phyloP scores from a whole-genome alignment of 768 basidiomycete species.

The Clavaria fumosa region DNA sequence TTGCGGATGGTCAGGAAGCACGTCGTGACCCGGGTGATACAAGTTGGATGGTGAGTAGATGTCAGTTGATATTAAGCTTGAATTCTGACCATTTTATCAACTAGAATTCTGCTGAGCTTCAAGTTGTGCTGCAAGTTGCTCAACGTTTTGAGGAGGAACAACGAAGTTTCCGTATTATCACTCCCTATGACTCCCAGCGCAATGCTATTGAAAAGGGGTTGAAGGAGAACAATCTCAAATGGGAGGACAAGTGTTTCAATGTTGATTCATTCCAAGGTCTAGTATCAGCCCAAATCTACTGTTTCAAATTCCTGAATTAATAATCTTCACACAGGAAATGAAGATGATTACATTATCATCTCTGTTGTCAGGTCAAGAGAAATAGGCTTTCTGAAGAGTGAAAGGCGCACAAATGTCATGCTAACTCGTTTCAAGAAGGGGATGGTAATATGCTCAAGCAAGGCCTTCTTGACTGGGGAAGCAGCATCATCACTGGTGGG shows the following conservation, averaged over 20 bases:
- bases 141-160: conserved; percentile 33
- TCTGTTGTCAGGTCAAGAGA: conserved; percentile 44
- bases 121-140: conserved; percentile 42
- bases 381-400: conserved; percentile 52
- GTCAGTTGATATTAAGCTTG: conserved; percentile 17
- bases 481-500: conserved; percentile 36
- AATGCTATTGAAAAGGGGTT: conserved; percentile 40
- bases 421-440: conserved; percentile 63
- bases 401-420: conserved; percentile 76
- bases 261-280: conserved; percentile 78
- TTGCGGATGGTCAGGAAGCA: conserved; percentile 23
- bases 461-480: conserved; percentile 39
- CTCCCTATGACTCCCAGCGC: conserved; percentile 69
- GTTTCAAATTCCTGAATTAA: no score
- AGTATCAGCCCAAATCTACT: no score
- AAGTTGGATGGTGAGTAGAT: conserved; percentile 7
- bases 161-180: conserved; percentile 50
- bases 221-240: conserved; percentile 32
- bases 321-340: conserved; percentile 79
- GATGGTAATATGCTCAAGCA: conserved; percentile 61
- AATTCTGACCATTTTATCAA: conserved; percentile 1
- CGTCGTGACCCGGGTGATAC: conserved; percentile 7
- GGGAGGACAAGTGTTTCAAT: conserved; percentile 67
- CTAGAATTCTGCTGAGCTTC: conserved; percentile 47
- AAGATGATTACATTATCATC: conserved; percentile 64